These are phyloP conservation scores for Collybiopsis confluens DNA, from an alignment of 768 basidiomycete genomes.

Conservation along the genomic window DNA sequence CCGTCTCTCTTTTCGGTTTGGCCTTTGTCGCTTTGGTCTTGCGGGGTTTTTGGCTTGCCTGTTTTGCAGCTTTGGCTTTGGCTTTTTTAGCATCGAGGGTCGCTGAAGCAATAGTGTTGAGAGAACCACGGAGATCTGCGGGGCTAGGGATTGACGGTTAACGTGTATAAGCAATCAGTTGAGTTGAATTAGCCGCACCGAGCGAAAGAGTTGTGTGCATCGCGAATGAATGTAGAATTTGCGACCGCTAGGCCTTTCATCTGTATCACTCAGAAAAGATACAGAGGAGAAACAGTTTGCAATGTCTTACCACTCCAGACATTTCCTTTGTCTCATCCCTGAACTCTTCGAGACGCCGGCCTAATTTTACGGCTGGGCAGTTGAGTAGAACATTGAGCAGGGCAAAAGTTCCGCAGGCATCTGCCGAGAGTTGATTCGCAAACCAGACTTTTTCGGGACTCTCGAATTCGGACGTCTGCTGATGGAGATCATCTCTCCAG, in stretches of 20 bases:
- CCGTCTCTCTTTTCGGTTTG: constrained; percentile 17
- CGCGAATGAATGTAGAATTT: constrained; percentile 49
- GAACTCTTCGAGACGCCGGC: constrained; percentile 39
- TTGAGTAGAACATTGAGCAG: constrained; percentile 59
- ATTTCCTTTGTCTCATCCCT: constrained; percentile 48
- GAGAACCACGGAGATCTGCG: constrained; percentile 51
- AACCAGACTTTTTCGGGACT: constrained; percentile 62
- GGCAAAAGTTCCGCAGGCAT: constrained; percentile 62
- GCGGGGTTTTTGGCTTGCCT: constrained; percentile 16
- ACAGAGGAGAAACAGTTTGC: background rate
- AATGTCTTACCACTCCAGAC: constrained; percentile 48
- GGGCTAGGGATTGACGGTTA: constrained; percentile 37
- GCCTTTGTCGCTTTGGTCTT: constrained; percentile 2
- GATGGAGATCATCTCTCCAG: constrained; percentile 47
- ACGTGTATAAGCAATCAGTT: too few species aligned
- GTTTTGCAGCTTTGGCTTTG: background rate
- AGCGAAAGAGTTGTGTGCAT: constrained; percentile 56
- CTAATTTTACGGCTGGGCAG: constrained; percentile 47
- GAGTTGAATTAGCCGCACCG: too few species aligned
- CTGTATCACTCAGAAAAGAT: constrained; percentile 33
- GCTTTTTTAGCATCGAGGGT: constrained; percentile 35
- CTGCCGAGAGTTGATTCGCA: constrained; percentile 63
- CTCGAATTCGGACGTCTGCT: constrained; percentile 40
- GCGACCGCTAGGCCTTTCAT: constrained; percentile 64
- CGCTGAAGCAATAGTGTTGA: constrained; percentile 39